These are phyloP conservation scores for Globisporangium ultimum DNA, from an alignment of 352 stramenopile species.

Conservation along the genomic window DNA sequence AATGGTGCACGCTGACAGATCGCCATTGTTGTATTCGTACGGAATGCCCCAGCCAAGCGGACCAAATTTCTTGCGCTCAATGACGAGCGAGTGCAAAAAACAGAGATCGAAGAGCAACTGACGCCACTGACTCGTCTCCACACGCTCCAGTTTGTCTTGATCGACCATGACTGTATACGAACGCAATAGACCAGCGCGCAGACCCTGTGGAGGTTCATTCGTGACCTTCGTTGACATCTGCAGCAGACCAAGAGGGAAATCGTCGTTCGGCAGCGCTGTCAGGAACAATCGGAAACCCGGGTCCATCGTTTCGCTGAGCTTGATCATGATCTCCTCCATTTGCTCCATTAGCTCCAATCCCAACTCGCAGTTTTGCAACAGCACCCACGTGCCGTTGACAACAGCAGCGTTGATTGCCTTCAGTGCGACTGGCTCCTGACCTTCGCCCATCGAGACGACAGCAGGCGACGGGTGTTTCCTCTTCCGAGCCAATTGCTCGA, in stretches of 20 bases:
- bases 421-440: constrained; percentile 96
- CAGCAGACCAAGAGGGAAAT: constrained; percentile 96
- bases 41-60: constrained; percentile 97
- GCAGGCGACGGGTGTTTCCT: constrained; percentile 95
- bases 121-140: constrained; percentile 96
- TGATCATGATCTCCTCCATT: constrained; percentile 97
- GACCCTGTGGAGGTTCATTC: constrained; percentile 95
- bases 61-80: constrained; percentile 98
- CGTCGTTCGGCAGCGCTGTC: constrained; percentile 94
- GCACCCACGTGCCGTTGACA: constrained; percentile 96
- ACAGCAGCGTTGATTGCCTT: constrained; percentile 96
- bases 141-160: constrained; percentile 96
- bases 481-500: constrained; percentile 95
- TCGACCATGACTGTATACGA: constrained; percentile 99
- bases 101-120: constrained; percentile 97
- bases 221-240: constrained; percentile 99
- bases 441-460: constrained; percentile 98
- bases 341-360: constrained; percentile 97
- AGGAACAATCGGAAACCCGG: constrained; percentile 97
- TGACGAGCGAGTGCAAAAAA: constrained; percentile 98
- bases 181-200: constrained; percentile 93
- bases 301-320: constrained; percentile 95
- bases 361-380: constrained; percentile 98
- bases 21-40: constrained; percentile 99
- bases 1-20: constrained; percentile 96